A percentile compares a stretch with the other conserved stretches of the same genome.
phyloP scores from a whole-genome alignment of 768 basidiomycete species.

The Hericium rajendrae region DNA sequence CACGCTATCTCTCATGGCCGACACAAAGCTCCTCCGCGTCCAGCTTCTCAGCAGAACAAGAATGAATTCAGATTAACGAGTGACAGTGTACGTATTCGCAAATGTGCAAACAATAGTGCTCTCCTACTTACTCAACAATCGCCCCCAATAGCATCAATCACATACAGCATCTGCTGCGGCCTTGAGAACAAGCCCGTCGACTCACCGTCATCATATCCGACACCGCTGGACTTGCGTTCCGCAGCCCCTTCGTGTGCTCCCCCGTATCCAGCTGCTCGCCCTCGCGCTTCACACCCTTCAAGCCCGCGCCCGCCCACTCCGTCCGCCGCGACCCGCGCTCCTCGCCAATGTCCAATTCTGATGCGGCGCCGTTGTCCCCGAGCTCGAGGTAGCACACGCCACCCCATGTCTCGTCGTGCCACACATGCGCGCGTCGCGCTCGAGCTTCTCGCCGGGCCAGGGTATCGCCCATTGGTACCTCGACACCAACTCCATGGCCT shows the following conservation, averaged over 20 bases:
- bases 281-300: constrained; percentile 37
- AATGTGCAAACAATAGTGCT: too few relatives aligned
- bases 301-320: constrained; percentile 23
- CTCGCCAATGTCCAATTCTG: constrained; percentile 56
- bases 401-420: constrained; percentile 80
- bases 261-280: constrained; percentile 39
- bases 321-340: constrained; percentile 31
- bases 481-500: constrained; percentile 91
- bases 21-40: too few relatives aligned
- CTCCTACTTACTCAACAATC: constrained; percentile 6
- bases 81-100: too few relatives aligned
- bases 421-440: constrained; percentile 51
- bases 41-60: not conserved
- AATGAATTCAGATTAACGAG: not conserved
- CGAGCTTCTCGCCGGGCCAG: constrained; percentile 38
- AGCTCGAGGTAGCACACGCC: constrained; percentile 83
- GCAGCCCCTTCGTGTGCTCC: constrained; percentile 45
- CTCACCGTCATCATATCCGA: constrained; percentile 50
- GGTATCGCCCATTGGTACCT: constrained; percentile 63
- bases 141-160: constrained; percentile 64
- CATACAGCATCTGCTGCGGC: constrained; percentile 80
- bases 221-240: constrained; percentile 58
- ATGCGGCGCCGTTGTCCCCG: constrained; percentile 28
- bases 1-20: too few relatives aligned
- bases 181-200: constrained; percentile 70